A percentile compares a stretch with the other conserved stretches of the same genome.
Conservation (phyloP, 2,329 filamentous ascomycete species). For the Xylariaceae sp. region DNA sequence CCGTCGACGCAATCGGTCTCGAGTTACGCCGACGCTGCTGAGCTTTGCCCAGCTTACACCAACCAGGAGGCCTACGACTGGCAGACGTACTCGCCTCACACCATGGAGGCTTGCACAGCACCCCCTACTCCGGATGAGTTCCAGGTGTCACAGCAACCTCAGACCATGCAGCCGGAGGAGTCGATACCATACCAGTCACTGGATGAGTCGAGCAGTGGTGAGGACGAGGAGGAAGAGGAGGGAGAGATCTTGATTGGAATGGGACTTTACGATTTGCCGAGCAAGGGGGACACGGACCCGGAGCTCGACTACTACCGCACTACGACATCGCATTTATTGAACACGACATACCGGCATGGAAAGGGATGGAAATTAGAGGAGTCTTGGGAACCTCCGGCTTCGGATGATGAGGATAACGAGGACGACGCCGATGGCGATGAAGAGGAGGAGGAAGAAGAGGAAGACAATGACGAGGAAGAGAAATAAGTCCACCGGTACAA, state of each 20-base stretch:
- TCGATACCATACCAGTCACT: constrained; percentile 45
- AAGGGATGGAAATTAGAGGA: constrained; percentile 79
- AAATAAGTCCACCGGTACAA: constrained; percentile 34
- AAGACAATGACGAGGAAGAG: constrained; percentile 38
- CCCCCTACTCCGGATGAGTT: constrained; percentile 58
- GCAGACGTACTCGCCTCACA: constrained; percentile 43
- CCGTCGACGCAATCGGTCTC: constrained; percentile 32
- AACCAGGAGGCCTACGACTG: constrained; percentile 35
- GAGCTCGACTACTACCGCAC: constrained; percentile 51
- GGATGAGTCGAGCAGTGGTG: constrained; percentile 45
- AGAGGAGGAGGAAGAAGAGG: constrained; percentile 38
- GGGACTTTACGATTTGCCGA: constrained; percentile 72
- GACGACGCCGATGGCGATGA: constrained; percentile 40
- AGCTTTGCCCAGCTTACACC: constrained; percentile 32
- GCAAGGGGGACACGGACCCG: constrained; percentile 46
- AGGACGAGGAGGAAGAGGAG: constrained; percentile 50
- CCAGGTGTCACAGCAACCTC: constrained; percentile 45
- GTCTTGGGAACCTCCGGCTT: constrained; percentile 64
- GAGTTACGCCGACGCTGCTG: constrained; percentile 25
- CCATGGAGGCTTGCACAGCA: constrained; percentile 42
- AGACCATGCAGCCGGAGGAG: constrained; percentile 46
- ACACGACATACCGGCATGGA: constrained; percentile 49
- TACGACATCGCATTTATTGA: constrained; percentile 51
- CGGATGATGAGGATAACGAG: constrained; percentile 54
- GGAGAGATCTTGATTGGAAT: constrained; percentile 75